A percentile compares a stretch with the other conserved stretches of the same genome.
Evolutionary conservation across 2,329 filamentous ascomycete species (phyloP).

Genomic region (Ceratocystis variospora): DNA sequence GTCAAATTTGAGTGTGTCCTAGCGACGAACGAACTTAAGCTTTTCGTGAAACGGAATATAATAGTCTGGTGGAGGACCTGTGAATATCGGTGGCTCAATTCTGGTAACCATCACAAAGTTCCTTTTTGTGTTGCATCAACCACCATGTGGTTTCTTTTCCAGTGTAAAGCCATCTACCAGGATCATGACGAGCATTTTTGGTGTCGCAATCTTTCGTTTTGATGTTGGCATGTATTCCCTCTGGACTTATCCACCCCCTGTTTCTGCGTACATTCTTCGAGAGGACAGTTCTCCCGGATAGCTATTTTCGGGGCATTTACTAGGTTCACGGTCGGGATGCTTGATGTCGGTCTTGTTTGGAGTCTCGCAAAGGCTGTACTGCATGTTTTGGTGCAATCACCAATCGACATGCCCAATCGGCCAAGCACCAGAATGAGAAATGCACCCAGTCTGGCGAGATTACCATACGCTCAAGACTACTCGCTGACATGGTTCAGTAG

Average conservation of each 20-base stretch:
- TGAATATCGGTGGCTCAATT: background rate
- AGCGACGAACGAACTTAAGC: background rate
- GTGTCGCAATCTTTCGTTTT: background rate
- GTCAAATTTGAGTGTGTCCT: background rate
- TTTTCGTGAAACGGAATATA: background rate
- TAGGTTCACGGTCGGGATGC: background rate
- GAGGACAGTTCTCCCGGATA: background rate
- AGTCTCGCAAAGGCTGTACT: background rate
- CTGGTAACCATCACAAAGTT: background rate
- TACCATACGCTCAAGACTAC: too few species aligned
- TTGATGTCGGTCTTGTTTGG: background rate
- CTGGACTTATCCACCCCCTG: background rate
- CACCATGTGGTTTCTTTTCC: too few species aligned
- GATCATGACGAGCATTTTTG: background rate
- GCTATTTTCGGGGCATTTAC: background rate
- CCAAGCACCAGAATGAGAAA: background rate
- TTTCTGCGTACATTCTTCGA: background rate
- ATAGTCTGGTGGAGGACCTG: background rate
- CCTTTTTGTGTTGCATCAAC: too few species aligned
- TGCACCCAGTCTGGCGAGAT: too few species aligned
- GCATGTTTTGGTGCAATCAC: background rate
- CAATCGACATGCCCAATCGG: background rate
- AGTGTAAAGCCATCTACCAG: background rate
- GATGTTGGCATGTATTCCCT: background rate
- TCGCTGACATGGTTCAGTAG: background rate